A percentile compares a stretch with the other conserved stretches of the same genome.
phyloP scores from a whole-genome alignment of 164 flowering plant genomes.

The Amborella trichopoda region DNA sequence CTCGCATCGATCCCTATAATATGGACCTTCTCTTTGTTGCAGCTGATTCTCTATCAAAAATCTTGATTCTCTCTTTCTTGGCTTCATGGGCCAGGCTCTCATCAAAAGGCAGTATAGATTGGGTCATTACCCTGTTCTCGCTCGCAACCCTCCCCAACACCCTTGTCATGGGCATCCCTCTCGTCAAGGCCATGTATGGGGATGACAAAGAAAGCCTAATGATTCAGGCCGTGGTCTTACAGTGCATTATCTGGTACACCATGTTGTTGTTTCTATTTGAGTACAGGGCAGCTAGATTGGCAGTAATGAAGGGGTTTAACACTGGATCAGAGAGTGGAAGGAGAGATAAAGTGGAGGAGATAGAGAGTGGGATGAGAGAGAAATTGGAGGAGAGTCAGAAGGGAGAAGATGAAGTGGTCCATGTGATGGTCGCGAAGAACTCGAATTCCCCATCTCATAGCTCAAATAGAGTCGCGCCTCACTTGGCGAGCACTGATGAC shows the following conservation, averaged over 20 bases:
- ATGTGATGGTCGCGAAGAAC: constrained; percentile 10
- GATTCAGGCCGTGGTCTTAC: constrained; percentile 26
- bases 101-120: constrained; percentile 17
- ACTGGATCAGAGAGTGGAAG: background rate
- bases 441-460: constrained; percentile 1
- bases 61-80: constrained; percentile 9
- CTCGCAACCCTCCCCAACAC: constrained; percentile 32
- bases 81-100: constrained; percentile 20
- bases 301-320: constrained; percentile 9
- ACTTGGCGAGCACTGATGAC: constrained; percentile 10
- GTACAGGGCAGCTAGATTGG: constrained; percentile 21
- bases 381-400: background rate
- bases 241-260: constrained; percentile 29
- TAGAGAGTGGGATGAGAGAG: background rate
- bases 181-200: constrained; percentile 29
- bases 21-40: constrained; percentile 24
- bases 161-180: constrained; percentile 32
- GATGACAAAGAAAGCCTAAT: constrained; percentile 17
- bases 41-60: constrained; percentile 21
- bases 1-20: constrained; percentile 21
- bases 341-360: constrained; percentile 1
- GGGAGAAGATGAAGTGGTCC: constrained; percentile 5
- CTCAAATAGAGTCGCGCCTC: constrained; percentile 14
- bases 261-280: constrained; percentile 26
- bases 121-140: constrained; percentile 30